Conservation (phyloP, 164 flowering plant species). For the Dillenia turbinata region DNA sequence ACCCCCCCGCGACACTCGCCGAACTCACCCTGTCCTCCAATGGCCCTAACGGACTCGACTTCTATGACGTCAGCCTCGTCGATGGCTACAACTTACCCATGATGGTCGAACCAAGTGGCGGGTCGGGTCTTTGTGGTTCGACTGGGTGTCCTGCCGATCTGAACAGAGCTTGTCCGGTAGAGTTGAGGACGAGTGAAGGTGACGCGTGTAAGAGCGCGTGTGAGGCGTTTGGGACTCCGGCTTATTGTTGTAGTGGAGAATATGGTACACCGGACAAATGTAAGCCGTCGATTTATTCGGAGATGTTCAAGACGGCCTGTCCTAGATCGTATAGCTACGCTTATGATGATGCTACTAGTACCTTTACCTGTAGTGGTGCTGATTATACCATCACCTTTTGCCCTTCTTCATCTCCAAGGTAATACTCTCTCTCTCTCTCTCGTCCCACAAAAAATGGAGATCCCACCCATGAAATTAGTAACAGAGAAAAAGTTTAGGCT, state of each 20-base stretch:
- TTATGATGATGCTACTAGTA: conserved; percentile 67
- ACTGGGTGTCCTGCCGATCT: conserved; percentile 66
- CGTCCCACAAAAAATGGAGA: no score
- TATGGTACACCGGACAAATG: conserved; percentile 49
- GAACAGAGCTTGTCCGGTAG: conserved; percentile 64
- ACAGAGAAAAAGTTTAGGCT: no score
- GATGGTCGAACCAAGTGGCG: conserved; percentile 54
- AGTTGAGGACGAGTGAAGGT: conserved; percentile 48
- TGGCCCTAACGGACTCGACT: conserved; percentile 32
- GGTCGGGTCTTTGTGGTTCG: conserved; percentile 56
- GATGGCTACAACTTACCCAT: conserved; percentile 85
- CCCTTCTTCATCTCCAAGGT: conserved; percentile 58
- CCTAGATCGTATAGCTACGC: conserved; percentile 74
- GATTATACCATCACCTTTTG: conserved; percentile 71
- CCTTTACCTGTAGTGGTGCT: conserved; percentile 58
- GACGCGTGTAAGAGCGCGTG: conserved; percentile 89
- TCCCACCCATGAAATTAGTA: no score
- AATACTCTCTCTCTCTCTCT: conserved; percentile 1
- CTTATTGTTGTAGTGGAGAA: conserved; percentile 73
- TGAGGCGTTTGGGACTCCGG: conserved; percentile 68
- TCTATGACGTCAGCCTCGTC: conserved; percentile 84
- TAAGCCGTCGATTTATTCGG: conserved; percentile 55
- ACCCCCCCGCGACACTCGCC: conserved; percentile 32
- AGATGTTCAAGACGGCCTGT: conserved; percentile 66
- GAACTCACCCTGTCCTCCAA: no score